Percentiles rank a stretch among this genome's conserved stretches.
phyloP scores from a whole-genome alignment of 2,329 filamentous ascomycete species.

The Chaetomium strumarium region DNA sequence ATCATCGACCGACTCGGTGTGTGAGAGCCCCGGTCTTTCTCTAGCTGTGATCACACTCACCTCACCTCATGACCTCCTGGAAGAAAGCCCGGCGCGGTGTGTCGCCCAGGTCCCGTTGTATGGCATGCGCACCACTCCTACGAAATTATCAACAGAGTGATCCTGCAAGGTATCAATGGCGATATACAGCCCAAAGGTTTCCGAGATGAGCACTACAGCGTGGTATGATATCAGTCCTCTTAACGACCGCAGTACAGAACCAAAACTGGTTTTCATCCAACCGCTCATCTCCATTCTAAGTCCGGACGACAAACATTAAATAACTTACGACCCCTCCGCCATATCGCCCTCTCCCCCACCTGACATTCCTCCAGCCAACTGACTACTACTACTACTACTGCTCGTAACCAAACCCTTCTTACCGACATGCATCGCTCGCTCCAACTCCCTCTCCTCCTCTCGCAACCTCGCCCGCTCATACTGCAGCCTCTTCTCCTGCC shows the following conservation, averaged over 20 bases:
- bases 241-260: neutral
- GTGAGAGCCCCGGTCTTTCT: too few relatives aligned
- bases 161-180: too few relatives aligned
- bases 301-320: neutral
- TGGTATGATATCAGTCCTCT: neutral
- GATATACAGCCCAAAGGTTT: too few relatives aligned
- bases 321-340: neutral
- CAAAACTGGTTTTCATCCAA: too few relatives aligned
- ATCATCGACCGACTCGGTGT: too few relatives aligned
- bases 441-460: slow-evolving; percentile 62
- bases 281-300: neutral
- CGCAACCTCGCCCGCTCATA: slow-evolving; percentile 55
- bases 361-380: slow-evolving; percentile 35
- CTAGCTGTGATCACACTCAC: too few relatives aligned
- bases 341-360: neutral
- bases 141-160: too few relatives aligned
- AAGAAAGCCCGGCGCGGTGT: too few relatives aligned
- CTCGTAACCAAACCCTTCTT: slow-evolving; percentile 61
- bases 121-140: too few relatives aligned
- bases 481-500: slow-evolving; percentile 52
- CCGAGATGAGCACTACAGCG: neutral
- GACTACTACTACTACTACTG: too few relatives aligned
- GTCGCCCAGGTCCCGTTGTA: too few relatives aligned
- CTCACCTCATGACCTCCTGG: too few relatives aligned
- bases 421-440: slow-evolving; percentile 61